phyloP scores from a whole-genome alignment of 495 filamentous ascomycete genomes.

The Tuber brumale region DNA sequence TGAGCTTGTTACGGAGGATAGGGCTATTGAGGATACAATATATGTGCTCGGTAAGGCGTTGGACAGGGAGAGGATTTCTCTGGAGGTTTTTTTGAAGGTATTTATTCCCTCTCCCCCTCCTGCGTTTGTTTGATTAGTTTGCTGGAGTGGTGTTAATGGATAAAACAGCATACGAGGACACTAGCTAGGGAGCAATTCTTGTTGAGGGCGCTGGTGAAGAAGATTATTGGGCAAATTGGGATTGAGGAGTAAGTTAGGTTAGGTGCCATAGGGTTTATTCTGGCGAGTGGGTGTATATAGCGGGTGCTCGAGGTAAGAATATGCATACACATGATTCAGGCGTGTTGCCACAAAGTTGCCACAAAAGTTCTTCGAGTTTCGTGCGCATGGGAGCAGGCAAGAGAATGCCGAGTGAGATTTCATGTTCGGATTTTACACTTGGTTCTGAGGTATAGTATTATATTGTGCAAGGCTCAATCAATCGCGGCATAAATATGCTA shows the following conservation, averaged over 20 bases:
- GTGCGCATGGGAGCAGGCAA: background rate
- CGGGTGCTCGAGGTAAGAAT: background rate
- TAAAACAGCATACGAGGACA: slow-evolving; percentile 60
- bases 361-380: background rate
- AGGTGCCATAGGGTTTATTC: background rate
- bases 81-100: slow-evolving; percentile 75
- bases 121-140: background rate
- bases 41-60: slow-evolving; percentile 76
- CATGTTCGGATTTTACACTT: background rate
- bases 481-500: slow-evolving; percentile 11
- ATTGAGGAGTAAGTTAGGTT: slow-evolving; percentile 43
- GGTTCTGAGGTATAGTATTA: background rate
- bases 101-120: background rate
- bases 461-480: background rate
- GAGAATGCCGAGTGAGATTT: background rate
- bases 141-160: slow-evolving; percentile 9
- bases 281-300: background rate
- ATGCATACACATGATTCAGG: background rate
- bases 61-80: slow-evolving; percentile 69
- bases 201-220: slow-evolving; percentile 80
- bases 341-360: background rate
- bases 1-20: slow-evolving; percentile 75
- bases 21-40: slow-evolving; percentile 73
- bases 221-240: slow-evolving; percentile 83
- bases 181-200: slow-evolving; percentile 84